phyloP scores from a whole-genome alignment of 2,329 filamentous ascomycete genomes.

The Aspergillus piperis region DNA sequence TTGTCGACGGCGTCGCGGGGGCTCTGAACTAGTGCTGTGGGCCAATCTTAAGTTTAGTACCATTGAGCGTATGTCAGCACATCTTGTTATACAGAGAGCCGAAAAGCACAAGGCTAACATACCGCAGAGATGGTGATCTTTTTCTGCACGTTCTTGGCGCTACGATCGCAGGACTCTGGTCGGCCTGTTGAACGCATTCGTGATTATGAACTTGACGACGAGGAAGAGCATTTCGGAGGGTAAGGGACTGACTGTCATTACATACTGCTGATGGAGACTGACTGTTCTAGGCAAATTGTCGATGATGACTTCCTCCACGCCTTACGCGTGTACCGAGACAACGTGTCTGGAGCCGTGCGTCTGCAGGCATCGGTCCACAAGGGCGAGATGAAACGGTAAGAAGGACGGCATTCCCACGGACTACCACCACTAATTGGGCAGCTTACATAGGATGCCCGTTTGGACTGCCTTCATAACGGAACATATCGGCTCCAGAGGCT shows the following conservation, averaged over 20 bases:
- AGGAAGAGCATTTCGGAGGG: conserved; percentile 54
- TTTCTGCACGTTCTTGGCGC: conserved; percentile 58
- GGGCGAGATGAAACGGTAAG: conserved; percentile 53
- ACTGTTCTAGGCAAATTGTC: conserved; percentile 49
- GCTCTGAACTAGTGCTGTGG: conserved; percentile 53
- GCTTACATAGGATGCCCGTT: conserved; percentile 51
- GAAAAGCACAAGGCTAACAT: conserved; percentile 1
- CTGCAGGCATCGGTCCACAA: conserved; percentile 59
- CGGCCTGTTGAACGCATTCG: conserved; percentile 44
- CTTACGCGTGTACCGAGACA: conserved; percentile 57
- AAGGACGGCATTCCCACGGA: not conserved
- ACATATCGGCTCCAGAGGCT: conserved; percentile 48
- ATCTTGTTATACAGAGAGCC: not conserved
- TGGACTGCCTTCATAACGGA: conserved; percentile 62
- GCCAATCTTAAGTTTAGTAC: conserved; percentile 56
- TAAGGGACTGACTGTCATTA: conserved; percentile 26
- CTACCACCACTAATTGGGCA: not conserved
- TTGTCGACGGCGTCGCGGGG: conserved; percentile 37
- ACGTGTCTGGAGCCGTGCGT: conserved; percentile 53
- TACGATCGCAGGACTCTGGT: conserved; percentile 58
- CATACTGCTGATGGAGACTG: not conserved
- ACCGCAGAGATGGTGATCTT: conserved; percentile 57
- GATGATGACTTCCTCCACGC: conserved; percentile 56
- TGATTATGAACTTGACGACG: conserved; percentile 53
- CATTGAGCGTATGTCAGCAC: conserved; percentile 45